Percentiles rank a stretch among this genome's conserved stretches.
Evolutionary conservation across 371 early-diverging fungal species (phyloP).

Genomic region (Dinochytrium kinnereticum): DNA sequence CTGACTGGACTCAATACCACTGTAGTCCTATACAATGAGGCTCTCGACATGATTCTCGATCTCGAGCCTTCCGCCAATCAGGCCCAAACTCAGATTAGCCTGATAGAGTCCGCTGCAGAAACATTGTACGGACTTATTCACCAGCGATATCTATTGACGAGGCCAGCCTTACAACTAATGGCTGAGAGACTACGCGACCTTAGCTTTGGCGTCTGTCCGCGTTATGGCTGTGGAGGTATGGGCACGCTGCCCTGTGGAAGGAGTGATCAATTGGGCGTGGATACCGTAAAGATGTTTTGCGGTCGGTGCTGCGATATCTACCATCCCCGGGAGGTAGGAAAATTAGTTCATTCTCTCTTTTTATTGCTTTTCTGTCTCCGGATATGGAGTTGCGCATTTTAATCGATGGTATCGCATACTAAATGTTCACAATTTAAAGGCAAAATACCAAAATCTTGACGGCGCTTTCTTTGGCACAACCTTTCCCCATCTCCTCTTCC

Average conservation of each 20-base stretch:
- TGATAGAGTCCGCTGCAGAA: slow-evolving; percentile 51
- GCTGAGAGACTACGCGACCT: slow-evolving; percentile 87
- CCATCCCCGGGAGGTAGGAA: slow-evolving; percentile 37
- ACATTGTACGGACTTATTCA: slow-evolving; percentile 90
- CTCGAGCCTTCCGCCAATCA: slow-evolving; percentile 64
- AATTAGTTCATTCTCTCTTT: slow-evolving; percentile 1
- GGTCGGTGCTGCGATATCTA: slow-evolving; percentile 95
- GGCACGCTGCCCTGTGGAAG: slow-evolving; percentile 54
- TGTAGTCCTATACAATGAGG: slow-evolving; percentile 81
- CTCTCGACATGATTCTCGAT: slow-evolving; percentile 93
- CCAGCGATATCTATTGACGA: slow-evolving; percentile 89
- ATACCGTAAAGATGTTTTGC: slow-evolving; percentile 91
- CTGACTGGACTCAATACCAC: slow-evolving; percentile 86
- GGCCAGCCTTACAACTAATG: slow-evolving; percentile 87
- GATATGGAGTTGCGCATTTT: background rate
- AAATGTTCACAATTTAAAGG: too few species aligned
- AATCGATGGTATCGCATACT: too few species aligned
- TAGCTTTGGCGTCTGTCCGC: slow-evolving; percentile 96
- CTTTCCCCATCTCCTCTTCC: slow-evolving; percentile 95
- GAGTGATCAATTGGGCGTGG: slow-evolving; percentile 80
- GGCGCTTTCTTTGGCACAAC: slow-evolving; percentile 98
- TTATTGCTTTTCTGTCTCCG: background rate
- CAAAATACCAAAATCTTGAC: slow-evolving; percentile 71
- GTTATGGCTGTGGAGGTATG: slow-evolving; percentile 85
- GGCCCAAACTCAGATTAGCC: slow-evolving; percentile 27